Evolutionary conservation across 192 early-diverging fungal species (phyloP), one percentile per base, ranked within the genome.

Genomic region (Phlyctochytrium planicorne): DNA sequence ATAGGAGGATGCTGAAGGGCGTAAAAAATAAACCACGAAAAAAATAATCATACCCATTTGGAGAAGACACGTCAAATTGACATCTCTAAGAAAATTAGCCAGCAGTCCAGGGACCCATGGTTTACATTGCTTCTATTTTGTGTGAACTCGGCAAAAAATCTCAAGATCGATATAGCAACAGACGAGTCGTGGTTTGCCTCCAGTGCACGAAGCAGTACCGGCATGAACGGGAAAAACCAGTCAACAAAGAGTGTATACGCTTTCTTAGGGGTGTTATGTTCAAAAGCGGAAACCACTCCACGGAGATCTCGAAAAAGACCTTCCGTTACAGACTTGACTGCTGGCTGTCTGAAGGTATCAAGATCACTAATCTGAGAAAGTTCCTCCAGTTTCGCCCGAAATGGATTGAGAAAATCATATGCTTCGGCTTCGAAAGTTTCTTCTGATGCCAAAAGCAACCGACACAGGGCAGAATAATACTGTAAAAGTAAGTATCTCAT

Each of bases 391-490:
- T 75, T 66, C 2, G 68, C 53, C 33, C 81, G 79, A 78, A 89
- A 94, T 0, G 90, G 91, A 53, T 77, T 84, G 68, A 91, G 79
- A 70, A 95, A 93, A 33, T 83, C 79, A 53, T 84, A 77, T 71
- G 92, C 92, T 62, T 84, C 84, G 3, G 69, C 67, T 30, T 85
- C 79, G 25, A 76, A 64, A 25, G 79, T 75, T 47, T 92, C 88
- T 20, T 89, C 87, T 25, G 50, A 55, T 50, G 86, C 75, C 62
- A 93, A 92, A 36, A 95, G 79, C 10, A 94, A 72, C 30, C 88
- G 87, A 27, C 89, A 88, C 56, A 96, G 80, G 4, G 91, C 87
- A 20, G 82, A 80, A 63, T 95, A 96, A 73, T 94, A 96, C 74
- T 78, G 36, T 16, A 16, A 73, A 23, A n/a, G 33, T 71, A 20